Base-by-base conservation (phyloP, 352 stramenopile genomes). In the Pseudoperonospora humuli region DNA sequence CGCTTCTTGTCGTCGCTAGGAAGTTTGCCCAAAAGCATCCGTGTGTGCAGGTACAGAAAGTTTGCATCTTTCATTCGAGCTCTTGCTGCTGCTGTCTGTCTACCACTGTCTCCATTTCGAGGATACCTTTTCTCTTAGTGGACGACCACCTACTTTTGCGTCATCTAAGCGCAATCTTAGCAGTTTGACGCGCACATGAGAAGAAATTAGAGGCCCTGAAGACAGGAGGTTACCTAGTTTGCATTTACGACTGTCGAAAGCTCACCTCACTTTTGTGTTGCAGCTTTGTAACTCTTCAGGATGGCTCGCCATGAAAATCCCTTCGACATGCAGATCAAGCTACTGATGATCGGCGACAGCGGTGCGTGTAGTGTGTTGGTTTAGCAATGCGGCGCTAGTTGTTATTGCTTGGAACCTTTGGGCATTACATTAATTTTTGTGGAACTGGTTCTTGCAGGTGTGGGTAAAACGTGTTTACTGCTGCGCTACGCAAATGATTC, bases 241-340 rank as follows among this genome's bases (percentile, higher is more conserved):
- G 21, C 10, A 19, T 15, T 36, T 41, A 15, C 14, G 37, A 28
- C 24, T 33, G 27, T 25, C 7, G 32, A 34, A 36, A 32, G 31
- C 23, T 50, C 17, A 45, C 5, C 7, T 40, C 9, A 25, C 24
- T 31, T 17, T 39, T 45, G 20, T 45, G 17, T 5, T 36, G 32
- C 26, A 48, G 46, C 67, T 43, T 57, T 46, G 32, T 47, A 50
- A 41, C 32, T 49, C 33, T 55, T 50, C 42, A 52, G 15, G 31
- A 95, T 95, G 86, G 84, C 86, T 46, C 79, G 79, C 50, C 79
- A 95, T 68, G 82, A 95, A 26, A 94, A 94, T 59, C 84, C 81
- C 10, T 97, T 97, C 55, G 93, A 97, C 61, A 97, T 98, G 86
- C 94, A 98, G 74, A 97, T 98, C 61, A 98, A 98, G 61, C 70